Evolutionary conservation across 768 basidiomycete genomes (phyloP), one percentile per base, ranked within the genome.

Genomic region (Suillus hirtellus): DNA sequence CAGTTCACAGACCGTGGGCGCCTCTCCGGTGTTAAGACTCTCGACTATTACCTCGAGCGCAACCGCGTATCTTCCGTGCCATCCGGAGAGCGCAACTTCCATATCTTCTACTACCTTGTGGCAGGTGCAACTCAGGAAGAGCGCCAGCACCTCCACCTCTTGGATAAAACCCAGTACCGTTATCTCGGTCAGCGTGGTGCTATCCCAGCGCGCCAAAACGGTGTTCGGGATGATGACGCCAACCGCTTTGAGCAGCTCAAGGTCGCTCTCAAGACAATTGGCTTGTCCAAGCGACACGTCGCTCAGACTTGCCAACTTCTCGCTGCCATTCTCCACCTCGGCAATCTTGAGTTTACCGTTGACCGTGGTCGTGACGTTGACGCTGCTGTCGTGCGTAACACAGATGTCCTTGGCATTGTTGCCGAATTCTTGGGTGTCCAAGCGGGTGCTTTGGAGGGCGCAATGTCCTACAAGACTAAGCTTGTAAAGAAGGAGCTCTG

Each of bases 81-180:
- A 0, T 92, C 89, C 0, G 95, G 95, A 61, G 96, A 99, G 76
- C 87, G 96, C 12, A 98, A 97, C 68, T 98, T 99, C 74, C 95
- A 99, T 75, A 95, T 96, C 42, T 97, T 99, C 77, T 98, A 99
- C 73, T 97, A 97, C 75, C 86, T 99, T 70, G 88, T 96, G 63
- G 90, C 94, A 0, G 96, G 97, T 31, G 95, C 95, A 1, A 87
- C 90, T 0, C 71, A 85, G 0, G 97, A 99, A 70, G 97, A 99
- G 73, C 81, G 92, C 15, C 87, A 91, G 35, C 94, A 96, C 72
- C 84, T 99, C 60, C 90, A 92, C 65, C 83, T 99, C 10, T 77
- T 84, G 59, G 91, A 96, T 71, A 89, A 89, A 73, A 84, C 86
- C 1, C 83, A 86, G 8, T 99, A 95, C 68, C 86, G 95, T 2